Evolutionary conservation across 768 basidiomycete genomes (phyloP).

Genomic region (Xanthoconium stramineum): DNA sequence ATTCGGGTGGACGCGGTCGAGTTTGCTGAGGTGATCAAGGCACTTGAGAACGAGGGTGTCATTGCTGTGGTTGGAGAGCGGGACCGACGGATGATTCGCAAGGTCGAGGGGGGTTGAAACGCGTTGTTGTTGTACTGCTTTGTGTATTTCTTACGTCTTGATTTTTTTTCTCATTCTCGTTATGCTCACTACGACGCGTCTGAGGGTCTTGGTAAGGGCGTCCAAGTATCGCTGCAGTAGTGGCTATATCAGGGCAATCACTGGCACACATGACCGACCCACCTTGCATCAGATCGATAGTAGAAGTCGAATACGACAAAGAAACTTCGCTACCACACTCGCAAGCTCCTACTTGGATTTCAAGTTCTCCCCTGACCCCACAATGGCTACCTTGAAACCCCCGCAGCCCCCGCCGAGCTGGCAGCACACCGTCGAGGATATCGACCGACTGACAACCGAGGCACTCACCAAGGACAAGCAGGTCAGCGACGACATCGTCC

Average conservation of each 20-base stretch:
- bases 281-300: not conserved
- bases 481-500: conserved; percentile 58
- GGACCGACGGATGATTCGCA: conserved; percentile 77
- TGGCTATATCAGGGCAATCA: conserved; percentile 18
- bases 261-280: too few species aligned
- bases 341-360: not conserved
- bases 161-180: not conserved
- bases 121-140: not conserved
- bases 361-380: not conserved
- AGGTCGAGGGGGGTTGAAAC: conserved; percentile 46
- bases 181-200: not conserved
- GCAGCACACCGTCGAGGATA: conserved; percentile 65
- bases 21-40: conserved; percentile 76
- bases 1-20: conserved; percentile 76
- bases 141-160: conserved; percentile 3
- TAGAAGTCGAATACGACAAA: not conserved
- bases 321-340: conserved; percentile 6
- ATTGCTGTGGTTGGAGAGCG: conserved; percentile 86
- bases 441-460: conserved; percentile 55
- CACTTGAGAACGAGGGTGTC: conserved; percentile 80
- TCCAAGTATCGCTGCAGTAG: not conserved
- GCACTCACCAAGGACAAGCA: conserved; percentile 56
- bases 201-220: not conserved
- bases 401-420: conserved; percentile 68
- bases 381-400: conserved; percentile 52